Base-by-base conservation (phyloP, 306 rosid species). In the Chamaecrista fasciculata region DNA sequence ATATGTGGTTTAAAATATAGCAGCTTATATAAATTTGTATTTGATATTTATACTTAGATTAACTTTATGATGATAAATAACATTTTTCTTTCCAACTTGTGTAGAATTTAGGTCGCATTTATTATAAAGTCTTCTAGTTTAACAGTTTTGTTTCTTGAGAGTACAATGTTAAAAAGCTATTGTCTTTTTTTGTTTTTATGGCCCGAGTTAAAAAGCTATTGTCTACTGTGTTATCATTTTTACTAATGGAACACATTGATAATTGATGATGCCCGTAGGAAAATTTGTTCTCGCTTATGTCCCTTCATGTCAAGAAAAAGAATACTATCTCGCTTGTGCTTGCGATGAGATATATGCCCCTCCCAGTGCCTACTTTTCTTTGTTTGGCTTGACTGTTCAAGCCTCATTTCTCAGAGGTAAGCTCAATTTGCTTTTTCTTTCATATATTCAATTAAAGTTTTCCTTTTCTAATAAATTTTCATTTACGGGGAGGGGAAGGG, bases 331-430 rank as follows among this genome's bases (percentile, higher is more conserved):
- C 66, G 97, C 97, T 0, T 83, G 88, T 67, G 97, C 99, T 1
- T 94, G 99, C 68, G 92, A 90, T n/a, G 97, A 94, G 77, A 94
- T 91, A 79, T 94, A 85, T 63, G 91, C 87, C 46, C 99, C 99
- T 81, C 97, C 96, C 6, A 88, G 97, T 83, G 97, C 97, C 67
- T 91, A 85, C 81, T 82, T 88, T 86, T 91, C 97, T 74, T 62
- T 94, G 80, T 91, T 86, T 78, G 99, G 99, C 72, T 79, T 94
- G 73, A 78, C 89, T 3, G 94, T 94, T 78, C 97, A 88, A 79
- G 95, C 97, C 14, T 82, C 89, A 6, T 94, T 94, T 57, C 59
- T 94, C 70, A 79, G 87, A 83, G 99, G 99, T 94, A 68, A 43
- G 89, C 39, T 79, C 46, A 49, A 34, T 67, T 55, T 66, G 19